These are phyloP conservation scores for Tylopilus sp. DNA, from an alignment of 1,284 basidiomycete genomes.

Conservation along the genomic window DNA sequence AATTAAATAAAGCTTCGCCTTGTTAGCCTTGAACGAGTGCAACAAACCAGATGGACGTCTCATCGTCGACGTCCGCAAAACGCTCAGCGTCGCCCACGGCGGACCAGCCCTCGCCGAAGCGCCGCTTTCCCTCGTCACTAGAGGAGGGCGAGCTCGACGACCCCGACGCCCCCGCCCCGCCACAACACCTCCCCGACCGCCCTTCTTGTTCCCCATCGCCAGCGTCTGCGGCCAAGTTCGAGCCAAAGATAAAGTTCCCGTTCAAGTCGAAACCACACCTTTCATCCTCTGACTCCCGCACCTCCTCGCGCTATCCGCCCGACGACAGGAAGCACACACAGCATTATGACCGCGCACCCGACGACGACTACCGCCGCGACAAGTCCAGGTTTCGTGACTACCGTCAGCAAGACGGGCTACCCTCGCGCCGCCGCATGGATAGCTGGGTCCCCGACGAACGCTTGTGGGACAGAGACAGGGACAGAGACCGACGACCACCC, in stretches of 20 bases:
- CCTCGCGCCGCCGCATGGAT: slow-evolving; percentile 27
- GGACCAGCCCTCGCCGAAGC: slow-evolving; percentile 48
- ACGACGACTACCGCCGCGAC: slow-evolving; percentile 41
- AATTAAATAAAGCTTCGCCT: neutral
- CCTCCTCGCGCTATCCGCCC: slow-evolving; percentile 15
- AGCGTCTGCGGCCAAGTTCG: slow-evolving; percentile 27
- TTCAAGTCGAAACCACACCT: slow-evolving; percentile 55
- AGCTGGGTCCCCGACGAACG: slow-evolving; percentile 30
- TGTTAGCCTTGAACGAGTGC: slow-evolving; percentile 3
- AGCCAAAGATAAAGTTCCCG: slow-evolving; percentile 59
- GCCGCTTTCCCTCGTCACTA: slow-evolving; percentile 55
- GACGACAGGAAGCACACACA: slow-evolving; percentile 30
- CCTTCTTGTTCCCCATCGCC: slow-evolving; percentile 19
- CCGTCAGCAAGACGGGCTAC: slow-evolving; percentile 17
- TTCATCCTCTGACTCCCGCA: slow-evolving; percentile 7
- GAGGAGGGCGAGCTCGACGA: slow-evolving; percentile 75
- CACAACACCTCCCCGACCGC: slow-evolving; percentile 13
- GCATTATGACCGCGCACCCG: slow-evolving; percentile 42
- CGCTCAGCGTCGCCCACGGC: slow-evolving; percentile 52
- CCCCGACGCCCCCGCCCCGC: slow-evolving; percentile 15
- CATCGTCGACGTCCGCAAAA: slow-evolving; percentile 40
- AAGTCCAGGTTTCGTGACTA: slow-evolving; percentile 27
- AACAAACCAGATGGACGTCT: slow-evolving; percentile 14
- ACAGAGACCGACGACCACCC: slow-evolving; percentile 23
- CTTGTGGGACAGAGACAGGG: slow-evolving; percentile 21